A percentile compares a stretch with the other conserved stretches of the same genome.
phyloP scores from a whole-genome alignment of 495 filamentous ascomycete species.

The Talaromyces borbonicus region DNA sequence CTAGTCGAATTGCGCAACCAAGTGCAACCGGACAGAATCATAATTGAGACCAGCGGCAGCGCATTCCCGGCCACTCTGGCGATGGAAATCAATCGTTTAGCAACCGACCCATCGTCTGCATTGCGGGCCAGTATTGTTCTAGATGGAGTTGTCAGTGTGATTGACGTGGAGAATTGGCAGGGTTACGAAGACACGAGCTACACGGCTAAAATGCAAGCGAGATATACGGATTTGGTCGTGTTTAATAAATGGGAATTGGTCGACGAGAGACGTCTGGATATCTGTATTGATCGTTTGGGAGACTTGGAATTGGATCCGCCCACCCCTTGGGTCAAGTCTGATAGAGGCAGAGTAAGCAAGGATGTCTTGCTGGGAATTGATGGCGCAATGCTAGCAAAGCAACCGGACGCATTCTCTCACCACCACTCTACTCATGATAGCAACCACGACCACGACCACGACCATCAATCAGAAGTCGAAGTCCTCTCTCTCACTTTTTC shows the following conservation, averaged over 20 bases:
- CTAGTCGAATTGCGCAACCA: conserved; percentile 56
- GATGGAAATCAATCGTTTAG: conserved; percentile 85
- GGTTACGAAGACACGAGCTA: conserved; percentile 89
- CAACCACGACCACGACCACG: conserved; percentile 17
- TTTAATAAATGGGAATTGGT: conserved; percentile 91
- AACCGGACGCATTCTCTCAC: too few species aligned
- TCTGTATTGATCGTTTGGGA: conserved; percentile 71
- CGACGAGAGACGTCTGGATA: conserved; percentile 64
- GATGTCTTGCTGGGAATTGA: conserved; percentile 82
- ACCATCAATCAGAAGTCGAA: conserved; percentile 80
- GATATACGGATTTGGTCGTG: conserved; percentile 86
- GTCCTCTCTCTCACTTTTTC: conserved; percentile 75
- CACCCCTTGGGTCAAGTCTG: conserved; percentile 68
- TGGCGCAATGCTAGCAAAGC: conserved; percentile 57
- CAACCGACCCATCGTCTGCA: conserved; percentile 36
- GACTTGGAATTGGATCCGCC: conserved; percentile 70
- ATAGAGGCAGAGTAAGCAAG: conserved; percentile 62
- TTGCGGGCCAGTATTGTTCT: conserved; percentile 55
- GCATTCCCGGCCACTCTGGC: conserved; percentile 85
- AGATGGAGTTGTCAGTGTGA: conserved; percentile 85
- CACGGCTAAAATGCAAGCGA: conserved; percentile 75
- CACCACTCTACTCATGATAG: too few species aligned
- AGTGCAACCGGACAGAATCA: conserved; percentile 66
- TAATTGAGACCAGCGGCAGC: conserved; percentile 83
- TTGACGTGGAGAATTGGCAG: conserved; percentile 95